Evolutionary conservation across 768 basidiomycete genomes (phyloP).

Genomic region (Daedaleopsis sinensis): DNA sequence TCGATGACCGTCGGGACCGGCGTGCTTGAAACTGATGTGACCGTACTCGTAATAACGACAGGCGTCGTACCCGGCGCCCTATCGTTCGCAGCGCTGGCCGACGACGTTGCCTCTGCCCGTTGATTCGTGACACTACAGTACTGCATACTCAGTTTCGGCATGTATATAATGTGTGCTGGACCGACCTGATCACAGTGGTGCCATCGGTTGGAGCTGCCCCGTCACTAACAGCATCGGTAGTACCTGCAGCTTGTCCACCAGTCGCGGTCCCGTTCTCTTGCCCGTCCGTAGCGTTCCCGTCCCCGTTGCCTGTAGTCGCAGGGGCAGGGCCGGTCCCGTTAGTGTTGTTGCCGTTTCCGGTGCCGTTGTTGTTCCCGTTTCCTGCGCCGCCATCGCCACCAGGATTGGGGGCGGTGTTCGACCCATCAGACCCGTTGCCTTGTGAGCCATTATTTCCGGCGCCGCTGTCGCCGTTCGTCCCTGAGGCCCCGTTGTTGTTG

Average conservation of each 20-base stretch:
- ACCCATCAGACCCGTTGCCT: background rate
- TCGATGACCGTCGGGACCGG: conserved; percentile 2
- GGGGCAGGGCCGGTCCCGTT: background rate
- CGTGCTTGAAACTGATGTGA: conserved; percentile 7
- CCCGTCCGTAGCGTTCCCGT: background rate
- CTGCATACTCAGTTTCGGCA: background rate
- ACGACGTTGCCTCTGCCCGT: background rate
- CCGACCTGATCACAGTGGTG: too few species aligned
- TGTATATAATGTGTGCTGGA: background rate
- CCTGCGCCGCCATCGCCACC: background rate
- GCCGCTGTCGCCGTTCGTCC: background rate
- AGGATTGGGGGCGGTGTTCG: background rate
- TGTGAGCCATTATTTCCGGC: background rate
- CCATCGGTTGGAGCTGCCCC: background rate
- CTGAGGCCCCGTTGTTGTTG: background rate
- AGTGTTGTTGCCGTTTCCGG: background rate
- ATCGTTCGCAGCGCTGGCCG: conserved; percentile 6
- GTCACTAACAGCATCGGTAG: background rate
- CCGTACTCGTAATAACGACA: conserved; percentile 5
- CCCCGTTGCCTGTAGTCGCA: background rate
- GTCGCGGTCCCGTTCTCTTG: background rate
- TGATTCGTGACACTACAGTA: background rate
- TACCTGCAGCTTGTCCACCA: background rate
- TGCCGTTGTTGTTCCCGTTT: background rate
- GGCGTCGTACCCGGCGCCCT: conserved; percentile 2